These are phyloP conservation scores for Nannochloropsis oceanica DNA, from an alignment of 108 stramenopile genomes.

Conservation along the genomic window DNA sequence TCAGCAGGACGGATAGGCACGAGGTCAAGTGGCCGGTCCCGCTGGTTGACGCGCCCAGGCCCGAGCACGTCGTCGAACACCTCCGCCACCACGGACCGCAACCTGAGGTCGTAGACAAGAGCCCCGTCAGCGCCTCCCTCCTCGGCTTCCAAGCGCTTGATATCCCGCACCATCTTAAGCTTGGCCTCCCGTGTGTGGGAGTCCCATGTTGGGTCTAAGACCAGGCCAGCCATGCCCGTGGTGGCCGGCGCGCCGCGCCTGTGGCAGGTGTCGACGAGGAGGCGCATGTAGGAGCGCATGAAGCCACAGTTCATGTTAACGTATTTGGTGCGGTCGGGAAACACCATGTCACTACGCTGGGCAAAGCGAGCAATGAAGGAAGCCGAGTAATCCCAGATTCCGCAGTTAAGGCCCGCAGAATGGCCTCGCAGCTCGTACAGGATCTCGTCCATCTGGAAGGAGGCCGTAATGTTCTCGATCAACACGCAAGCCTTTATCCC, in stretches of 20 bases:
- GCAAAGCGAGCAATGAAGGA: neutral
- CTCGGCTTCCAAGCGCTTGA: neutral
- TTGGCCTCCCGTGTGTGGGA: neutral
- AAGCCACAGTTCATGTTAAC: conserved; percentile 13
- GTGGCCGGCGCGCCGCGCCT: conserved; percentile 82
- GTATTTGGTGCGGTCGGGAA: neutral
- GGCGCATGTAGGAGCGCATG: conserved; percentile 69
- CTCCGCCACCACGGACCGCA: neutral
- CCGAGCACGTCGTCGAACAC: neutral
- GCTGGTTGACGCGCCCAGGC: neutral
- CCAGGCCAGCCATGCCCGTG: conserved; percentile 82
- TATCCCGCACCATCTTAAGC: neutral
- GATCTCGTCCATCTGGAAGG: conserved; percentile 88
- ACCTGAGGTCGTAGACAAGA: neutral
- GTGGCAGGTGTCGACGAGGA: conserved; percentile 77
- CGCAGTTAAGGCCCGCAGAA: conserved; percentile 80
- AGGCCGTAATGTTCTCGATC: conserved; percentile 82
- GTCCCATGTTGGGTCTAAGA: conserved; percentile 43
- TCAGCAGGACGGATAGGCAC: neutral
- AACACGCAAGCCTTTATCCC: conserved; percentile 38
- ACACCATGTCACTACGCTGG: neutral
- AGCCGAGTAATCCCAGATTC: conserved; percentile 48
- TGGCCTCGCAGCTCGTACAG: conserved; percentile 79
- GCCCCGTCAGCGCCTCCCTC: neutral
- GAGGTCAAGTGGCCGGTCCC: neutral